A percentile compares a stretch with the other conserved stretches of the same genome.
Evolutionary conservation across 1,139 yeast species (phyloP).

Genomic region (Candida tetrigidarum): DNA sequence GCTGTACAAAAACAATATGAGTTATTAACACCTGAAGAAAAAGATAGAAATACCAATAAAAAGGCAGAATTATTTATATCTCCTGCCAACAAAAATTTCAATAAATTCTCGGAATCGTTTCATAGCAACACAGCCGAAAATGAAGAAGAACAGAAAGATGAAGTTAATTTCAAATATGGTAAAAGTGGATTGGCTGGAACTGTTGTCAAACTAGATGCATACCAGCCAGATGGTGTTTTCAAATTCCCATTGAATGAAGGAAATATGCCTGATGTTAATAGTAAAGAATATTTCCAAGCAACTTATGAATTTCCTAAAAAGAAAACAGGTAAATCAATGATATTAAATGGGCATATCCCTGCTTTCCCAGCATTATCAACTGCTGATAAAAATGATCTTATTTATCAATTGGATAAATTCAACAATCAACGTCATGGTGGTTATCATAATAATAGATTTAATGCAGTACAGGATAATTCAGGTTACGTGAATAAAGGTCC

Average conservation of each 20-base stretch:
- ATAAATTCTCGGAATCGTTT: slow-evolving; percentile 33
- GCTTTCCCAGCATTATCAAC: slow-evolving; percentile 63
- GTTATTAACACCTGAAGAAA: slow-evolving; percentile 69
- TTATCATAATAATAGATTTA: slow-evolving; percentile 33
- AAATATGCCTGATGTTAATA: slow-evolving; percentile 60
- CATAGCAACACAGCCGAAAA: too few relatives aligned
- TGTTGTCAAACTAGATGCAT: slow-evolving; percentile 49
- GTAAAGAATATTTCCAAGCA: slow-evolving; percentile 57
- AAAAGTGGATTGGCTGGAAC: slow-evolving; percentile 71
- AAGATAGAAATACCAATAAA: slow-evolving; percentile 67
- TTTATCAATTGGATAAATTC: slow-evolving; percentile 29
- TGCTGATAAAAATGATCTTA: slow-evolving; percentile 70
- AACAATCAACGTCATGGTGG: slow-evolving; percentile 1
- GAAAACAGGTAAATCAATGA: slow-evolving; percentile 72
- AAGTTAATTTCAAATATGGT: slow-evolving; percentile 48
- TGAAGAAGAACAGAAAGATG: slow-evolving; percentile 33
- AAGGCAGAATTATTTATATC: slow-evolving; percentile 66
- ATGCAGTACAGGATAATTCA: slow-evolving; percentile 36
- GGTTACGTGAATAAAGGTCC: slow-evolving; percentile 50
- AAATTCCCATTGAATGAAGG: slow-evolving; percentile 66
- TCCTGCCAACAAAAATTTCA: slow-evolving; percentile 53
- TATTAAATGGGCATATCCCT: slow-evolving; percentile 77
- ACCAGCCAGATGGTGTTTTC: slow-evolving; percentile 49
- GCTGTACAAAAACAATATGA: slow-evolving; percentile 71
- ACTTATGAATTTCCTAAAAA: slow-evolving; percentile 61